phyloP scores from a whole-genome alignment of 2,329 filamentous ascomycete species.

The Aureobasidium sp. region DNA sequence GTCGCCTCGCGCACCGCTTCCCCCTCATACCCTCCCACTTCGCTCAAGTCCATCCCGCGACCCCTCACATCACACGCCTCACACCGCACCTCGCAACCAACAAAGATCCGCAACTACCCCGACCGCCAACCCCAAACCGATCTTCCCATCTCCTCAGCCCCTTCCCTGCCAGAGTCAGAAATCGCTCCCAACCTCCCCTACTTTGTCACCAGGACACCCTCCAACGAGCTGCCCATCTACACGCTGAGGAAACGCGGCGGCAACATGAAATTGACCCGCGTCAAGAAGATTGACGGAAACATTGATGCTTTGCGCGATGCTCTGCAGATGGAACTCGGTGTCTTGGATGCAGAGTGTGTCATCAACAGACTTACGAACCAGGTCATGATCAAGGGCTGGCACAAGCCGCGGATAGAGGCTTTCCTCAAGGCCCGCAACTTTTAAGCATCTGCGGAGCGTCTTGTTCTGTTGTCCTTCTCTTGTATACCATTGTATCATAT shows the following conservation, averaged over 20 bases:
- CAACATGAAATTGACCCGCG: constrained; percentile 63
- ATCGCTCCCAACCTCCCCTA: constrained; percentile 52
- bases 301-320: constrained; percentile 56
- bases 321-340: constrained; percentile 49
- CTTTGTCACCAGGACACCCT: constrained; percentile 63
- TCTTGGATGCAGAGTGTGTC: constrained; percentile 43
- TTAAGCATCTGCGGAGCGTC: constrained; percentile 15
- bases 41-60: constrained; percentile 28
- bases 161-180: constrained; percentile 23
- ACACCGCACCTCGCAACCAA: constrained; percentile 28
- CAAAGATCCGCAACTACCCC: constrained; percentile 28
- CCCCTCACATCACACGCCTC: constrained; percentile 31
- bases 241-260: constrained; percentile 65
- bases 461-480: background rate
- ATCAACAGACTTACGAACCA: constrained; percentile 62
- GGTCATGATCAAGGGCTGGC: constrained; percentile 56
- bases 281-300: constrained; percentile 78
- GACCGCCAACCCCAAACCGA: constrained; percentile 18
- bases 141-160: constrained; percentile 19
- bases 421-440: constrained; percentile 32
- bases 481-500: constrained; percentile 9
- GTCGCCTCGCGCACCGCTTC: constrained; percentile 28
- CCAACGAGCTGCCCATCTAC: constrained; percentile 71
- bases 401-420: constrained; percentile 27
- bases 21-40: constrained; percentile 27